These are phyloP conservation scores for Sicyos edulis DNA, from an alignment of 306 rosid species.

Conservation along the genomic window DNA sequence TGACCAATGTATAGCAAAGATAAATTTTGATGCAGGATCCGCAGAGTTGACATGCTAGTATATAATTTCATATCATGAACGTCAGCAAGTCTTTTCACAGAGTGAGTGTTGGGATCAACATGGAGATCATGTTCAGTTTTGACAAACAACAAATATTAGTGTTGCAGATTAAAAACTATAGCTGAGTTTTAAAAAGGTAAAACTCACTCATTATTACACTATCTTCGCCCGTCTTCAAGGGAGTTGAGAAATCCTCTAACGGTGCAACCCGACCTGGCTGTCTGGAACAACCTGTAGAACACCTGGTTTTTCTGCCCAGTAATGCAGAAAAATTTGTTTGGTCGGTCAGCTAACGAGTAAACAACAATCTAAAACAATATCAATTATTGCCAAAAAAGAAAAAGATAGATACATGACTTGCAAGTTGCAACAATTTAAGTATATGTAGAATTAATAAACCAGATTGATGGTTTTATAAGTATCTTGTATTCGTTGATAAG, in stretches of 20 bases:
- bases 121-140: not conserved
- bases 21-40: not conserved
- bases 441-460: not conserved
- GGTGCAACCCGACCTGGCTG: conserved; percentile 46
- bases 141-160: not conserved
- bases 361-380: not conserved
- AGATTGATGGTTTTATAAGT: not conserved
- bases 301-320: conserved; percentile 73
- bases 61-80: not conserved
- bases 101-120: not conserved
- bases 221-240: not conserved
- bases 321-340: not conserved
- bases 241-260: not conserved
- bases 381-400: conserved; percentile 3
- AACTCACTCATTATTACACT: not conserved
- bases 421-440: too few species aligned
- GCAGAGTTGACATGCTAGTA: not conserved
- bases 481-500: not conserved
- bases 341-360: not conserved
- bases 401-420: not conserved
- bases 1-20: not conserved
- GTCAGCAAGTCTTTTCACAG: not conserved
- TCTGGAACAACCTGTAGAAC: conserved; percentile 88
- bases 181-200: not conserved
- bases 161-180: not conserved